Conservation (phyloP, 2,329 filamentous ascomycete genomes). For the Chaetomium strumarium region DNA sequence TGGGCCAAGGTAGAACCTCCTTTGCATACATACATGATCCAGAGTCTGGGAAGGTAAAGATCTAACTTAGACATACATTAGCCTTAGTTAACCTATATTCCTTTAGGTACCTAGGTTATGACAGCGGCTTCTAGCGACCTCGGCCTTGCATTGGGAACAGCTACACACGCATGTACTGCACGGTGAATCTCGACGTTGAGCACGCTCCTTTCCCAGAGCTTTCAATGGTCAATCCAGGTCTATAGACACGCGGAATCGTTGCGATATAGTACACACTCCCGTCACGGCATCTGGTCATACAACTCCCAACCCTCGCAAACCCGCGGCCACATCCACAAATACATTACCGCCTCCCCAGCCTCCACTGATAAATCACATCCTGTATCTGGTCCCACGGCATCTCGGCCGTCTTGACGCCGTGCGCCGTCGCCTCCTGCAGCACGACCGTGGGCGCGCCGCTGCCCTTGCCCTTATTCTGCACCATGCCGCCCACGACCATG, state of each 20-base stretch:
- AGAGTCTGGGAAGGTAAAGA: neutral
- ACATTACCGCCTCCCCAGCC: slow-evolving; percentile 56
- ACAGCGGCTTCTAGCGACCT: too few species aligned
- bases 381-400: slow-evolving; percentile 88
- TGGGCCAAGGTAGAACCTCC: neutral
- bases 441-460: slow-evolving; percentile 91
- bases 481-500: slow-evolving; percentile 69
- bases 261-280: neutral
- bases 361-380: slow-evolving; percentile 76
- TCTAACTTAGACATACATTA: neutral
- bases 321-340: neutral
- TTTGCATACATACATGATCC: neutral
- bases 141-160: too few species aligned
- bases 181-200: too few species aligned
- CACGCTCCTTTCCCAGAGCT: too few species aligned
- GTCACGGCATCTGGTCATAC: neutral
- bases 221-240: neutral
- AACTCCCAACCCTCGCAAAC: neutral
- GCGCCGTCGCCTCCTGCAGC: slow-evolving; percentile 83
- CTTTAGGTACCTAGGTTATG: too few species aligned
- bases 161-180: too few species aligned
- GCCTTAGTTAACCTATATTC: neutral
- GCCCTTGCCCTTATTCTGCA: slow-evolving; percentile 68
- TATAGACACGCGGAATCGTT: neutral
- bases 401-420: slow-evolving; percentile 59